phyloP scores from a whole-genome alignment of 106 monocot species.

The Platanthera guangdongensis region DNA sequence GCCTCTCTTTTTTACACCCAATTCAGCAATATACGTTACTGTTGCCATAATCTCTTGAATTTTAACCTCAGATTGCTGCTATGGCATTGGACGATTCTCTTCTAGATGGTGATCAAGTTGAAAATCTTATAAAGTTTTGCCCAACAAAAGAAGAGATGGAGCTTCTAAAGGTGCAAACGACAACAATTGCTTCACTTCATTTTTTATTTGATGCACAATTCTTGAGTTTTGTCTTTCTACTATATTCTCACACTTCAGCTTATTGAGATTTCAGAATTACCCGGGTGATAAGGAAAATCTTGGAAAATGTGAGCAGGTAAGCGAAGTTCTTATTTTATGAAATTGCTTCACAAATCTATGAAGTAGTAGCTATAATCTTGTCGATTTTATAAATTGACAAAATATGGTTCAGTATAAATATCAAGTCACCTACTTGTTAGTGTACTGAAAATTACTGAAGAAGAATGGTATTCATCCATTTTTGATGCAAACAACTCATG shows the following conservation, averaged over 20 bases:
- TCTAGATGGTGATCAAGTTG: slow-evolving; percentile 79
- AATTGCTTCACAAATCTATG: not conserved
- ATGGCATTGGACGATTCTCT: slow-evolving; percentile 80
- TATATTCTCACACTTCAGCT: not conserved
- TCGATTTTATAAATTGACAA: not conserved
- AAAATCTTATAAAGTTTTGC: slow-evolving; percentile 80
- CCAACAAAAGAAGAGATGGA: slow-evolving; percentile 93
- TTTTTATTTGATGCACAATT: not conserved
- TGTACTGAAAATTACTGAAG: not conserved
- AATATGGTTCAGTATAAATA: not conserved
- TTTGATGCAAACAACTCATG: not conserved
- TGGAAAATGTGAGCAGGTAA: slow-evolving; percentile 61
- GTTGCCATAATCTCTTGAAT: not conserved
- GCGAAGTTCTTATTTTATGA: not conserved
- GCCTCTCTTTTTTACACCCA: not conserved
- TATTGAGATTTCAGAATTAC: slow-evolving; percentile 40
- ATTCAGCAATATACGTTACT: not conserved
- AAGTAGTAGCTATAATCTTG: not conserved
- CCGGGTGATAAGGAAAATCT: slow-evolving; percentile 68
- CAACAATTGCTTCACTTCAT: not conserved
- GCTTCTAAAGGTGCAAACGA: slow-evolving; percentile 53
- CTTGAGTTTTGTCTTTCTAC: not conserved
- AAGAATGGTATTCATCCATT: not conserved
- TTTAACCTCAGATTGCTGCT: slow-evolving; percentile 42
- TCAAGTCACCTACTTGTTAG: not conserved